Conservation (phyloP, 1,139 yeast genomes). For the Kodamaea fungicola region DNA sequence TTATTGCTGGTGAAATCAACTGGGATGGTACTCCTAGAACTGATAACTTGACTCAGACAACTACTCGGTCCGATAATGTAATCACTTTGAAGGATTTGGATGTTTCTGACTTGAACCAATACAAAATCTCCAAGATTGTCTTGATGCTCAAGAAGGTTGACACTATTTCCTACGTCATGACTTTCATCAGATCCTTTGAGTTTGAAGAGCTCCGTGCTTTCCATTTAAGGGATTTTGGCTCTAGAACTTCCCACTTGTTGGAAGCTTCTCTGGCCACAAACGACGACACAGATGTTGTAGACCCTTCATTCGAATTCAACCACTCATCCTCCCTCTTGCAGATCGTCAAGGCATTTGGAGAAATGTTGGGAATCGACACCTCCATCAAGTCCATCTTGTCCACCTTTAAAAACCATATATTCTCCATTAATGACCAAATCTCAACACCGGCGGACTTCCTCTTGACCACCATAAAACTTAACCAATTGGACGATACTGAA, state of each 20-base stretch:
- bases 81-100: slow-evolving; percentile 9
- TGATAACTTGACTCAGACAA: slow-evolving; percentile 3
- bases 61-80: slow-evolving; percentile 4
- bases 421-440: slow-evolving; percentile 31
- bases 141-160: slow-evolving; percentile 31
- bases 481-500: slow-evolving; percentile 18
- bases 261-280: slow-evolving; percentile 49
- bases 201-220: slow-evolving; percentile 48
- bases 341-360: slow-evolving; percentile 52
- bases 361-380: slow-evolving; percentile 46
- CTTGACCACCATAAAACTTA: slow-evolving; percentile 22
- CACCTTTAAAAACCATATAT: slow-evolving; percentile 31
- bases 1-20: slow-evolving; percentile 36
- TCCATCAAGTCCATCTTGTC: slow-evolving; percentile 53
- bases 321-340: slow-evolving; percentile 48
- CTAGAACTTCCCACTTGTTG: slow-evolving; percentile 64
- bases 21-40: slow-evolving; percentile 31
- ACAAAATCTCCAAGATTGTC: slow-evolving; percentile 22
- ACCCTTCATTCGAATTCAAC: slow-evolving; percentile 22
- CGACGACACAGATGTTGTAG: slow-evolving; percentile 10
- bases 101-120: slow-evolving; percentile 16
- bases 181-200: slow-evolving; percentile 23
- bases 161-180: slow-evolving; percentile 31
- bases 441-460: slow-evolving; percentile 23
- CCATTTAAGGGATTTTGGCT: slow-evolving; percentile 56